Evolutionary conservation across 2,329 filamentous ascomycete genomes (phyloP).

Genomic region (Fusarium sp.): DNA sequence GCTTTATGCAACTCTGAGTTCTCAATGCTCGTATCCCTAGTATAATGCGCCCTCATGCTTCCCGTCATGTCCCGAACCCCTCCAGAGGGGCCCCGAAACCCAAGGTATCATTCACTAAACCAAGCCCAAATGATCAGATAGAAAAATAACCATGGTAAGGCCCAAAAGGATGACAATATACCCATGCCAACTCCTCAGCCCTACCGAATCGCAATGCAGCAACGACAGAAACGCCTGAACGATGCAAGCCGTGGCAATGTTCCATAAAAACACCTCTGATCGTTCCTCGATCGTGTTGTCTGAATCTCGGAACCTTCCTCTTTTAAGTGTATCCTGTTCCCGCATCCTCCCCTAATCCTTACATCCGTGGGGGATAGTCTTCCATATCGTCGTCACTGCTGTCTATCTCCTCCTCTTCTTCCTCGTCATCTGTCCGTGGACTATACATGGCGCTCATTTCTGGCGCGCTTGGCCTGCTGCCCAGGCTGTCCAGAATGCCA

Average conservation of each 20-base stretch:
- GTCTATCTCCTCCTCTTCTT: slow-evolving; percentile 52
- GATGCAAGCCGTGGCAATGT: slow-evolving; percentile 39
- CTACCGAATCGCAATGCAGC: slow-evolving; percentile 39
- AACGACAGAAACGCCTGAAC: slow-evolving; percentile 45
- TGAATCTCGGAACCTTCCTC: neutral
- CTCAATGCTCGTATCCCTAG: slow-evolving; percentile 8
- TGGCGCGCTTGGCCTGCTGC: slow-evolving; percentile 55
- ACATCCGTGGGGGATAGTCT: slow-evolving; percentile 50
- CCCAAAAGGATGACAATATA: slow-evolving; percentile 34
- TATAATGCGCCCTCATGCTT: slow-evolving; percentile 28
- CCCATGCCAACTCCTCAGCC: slow-evolving; percentile 44
- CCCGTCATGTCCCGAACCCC: slow-evolving; percentile 36
- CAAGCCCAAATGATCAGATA: slow-evolving; percentile 33
- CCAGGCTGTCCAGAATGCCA: slow-evolving; percentile 54
- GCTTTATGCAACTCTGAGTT: slow-evolving; percentile 1
- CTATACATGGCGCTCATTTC: slow-evolving; percentile 64
- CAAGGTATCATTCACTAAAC: slow-evolving; percentile 41
- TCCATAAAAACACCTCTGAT: slow-evolving; percentile 19
- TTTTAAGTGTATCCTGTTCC: neutral
- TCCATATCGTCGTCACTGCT: slow-evolving; percentile 69
- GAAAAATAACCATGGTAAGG: slow-evolving; percentile 25
- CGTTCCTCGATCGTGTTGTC: neutral
- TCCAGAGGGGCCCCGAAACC: slow-evolving; percentile 40
- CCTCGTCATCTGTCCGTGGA: slow-evolving; percentile 59
- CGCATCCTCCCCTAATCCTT: neutral